Conservation (phyloP, 1,284 basidiomycete species). For the Trichosporon coremiiforme region DNA sequence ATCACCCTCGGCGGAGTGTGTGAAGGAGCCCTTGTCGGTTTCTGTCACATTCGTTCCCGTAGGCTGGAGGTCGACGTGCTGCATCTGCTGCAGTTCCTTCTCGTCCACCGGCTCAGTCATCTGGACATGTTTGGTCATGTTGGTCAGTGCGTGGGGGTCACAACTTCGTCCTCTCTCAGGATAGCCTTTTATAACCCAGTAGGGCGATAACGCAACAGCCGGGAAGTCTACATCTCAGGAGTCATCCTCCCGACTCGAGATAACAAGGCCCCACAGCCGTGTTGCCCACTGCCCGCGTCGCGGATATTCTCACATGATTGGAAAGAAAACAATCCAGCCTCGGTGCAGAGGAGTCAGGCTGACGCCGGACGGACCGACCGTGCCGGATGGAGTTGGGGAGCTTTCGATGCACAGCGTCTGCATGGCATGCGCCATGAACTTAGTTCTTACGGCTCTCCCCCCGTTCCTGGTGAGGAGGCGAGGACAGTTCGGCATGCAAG, state of each 20-base stretch:
- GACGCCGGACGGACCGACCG: neutral
- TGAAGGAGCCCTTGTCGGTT: conserved; percentile 43
- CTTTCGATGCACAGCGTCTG: neutral
- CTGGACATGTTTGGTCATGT: conserved; percentile 21
- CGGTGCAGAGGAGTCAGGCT: neutral
- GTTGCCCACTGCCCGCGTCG: neutral
- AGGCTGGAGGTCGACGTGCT: conserved; percentile 20
- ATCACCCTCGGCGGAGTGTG: conserved; percentile 41
- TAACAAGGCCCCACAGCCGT: neutral
- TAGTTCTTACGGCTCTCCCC: neutral
- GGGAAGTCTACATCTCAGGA: neutral
- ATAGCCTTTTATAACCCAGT: neutral
- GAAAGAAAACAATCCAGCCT: neutral
- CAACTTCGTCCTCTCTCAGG: neutral
- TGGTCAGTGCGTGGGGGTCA: neutral
- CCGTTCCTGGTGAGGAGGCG: neutral
- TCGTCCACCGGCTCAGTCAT: conserved; percentile 19
- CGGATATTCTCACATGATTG: neutral
- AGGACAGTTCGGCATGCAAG: neutral
- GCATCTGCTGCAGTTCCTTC: conserved; percentile 13
- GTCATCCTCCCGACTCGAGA: neutral
- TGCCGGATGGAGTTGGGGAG: neutral
- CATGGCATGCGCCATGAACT: neutral
- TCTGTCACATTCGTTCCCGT: conserved; percentile 29
- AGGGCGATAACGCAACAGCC: neutral